Percentiles rank a stretch among this genome's conserved stretches.
Conservation (phyloP, 495 filamentous ascomycete genomes). For the Penicillium subrubescens region DNA sequence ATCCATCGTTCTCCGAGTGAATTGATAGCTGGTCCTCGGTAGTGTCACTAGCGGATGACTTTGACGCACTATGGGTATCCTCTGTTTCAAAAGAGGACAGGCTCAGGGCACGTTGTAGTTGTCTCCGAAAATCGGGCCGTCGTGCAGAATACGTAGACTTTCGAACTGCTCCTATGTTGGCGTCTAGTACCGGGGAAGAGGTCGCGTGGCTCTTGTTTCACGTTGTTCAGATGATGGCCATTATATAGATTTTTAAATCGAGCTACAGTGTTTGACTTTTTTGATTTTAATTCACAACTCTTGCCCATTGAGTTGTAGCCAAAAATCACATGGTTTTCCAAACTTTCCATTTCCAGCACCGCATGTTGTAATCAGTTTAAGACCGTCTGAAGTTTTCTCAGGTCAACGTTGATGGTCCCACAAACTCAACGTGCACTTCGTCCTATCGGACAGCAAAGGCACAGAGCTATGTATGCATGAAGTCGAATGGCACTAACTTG, state of each 20-base stretch:
- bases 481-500: too few species aligned
- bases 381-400: too few species aligned
- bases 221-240: not conserved
- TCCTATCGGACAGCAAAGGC: too few species aligned
- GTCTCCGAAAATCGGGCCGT: slow-evolving; percentile 2
- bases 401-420: too few species aligned
- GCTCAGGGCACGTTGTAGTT: not conserved
- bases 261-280: not conserved
- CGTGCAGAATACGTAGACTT: not conserved
- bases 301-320: too few species aligned
- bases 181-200: slow-evolving; percentile 1
- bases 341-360: too few species aligned
- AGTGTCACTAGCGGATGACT: not conserved
- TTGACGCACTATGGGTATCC: not conserved
- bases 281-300: not conserved
- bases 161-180: slow-evolving; percentile 2
- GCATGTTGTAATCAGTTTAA: too few species aligned
- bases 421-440: too few species aligned
- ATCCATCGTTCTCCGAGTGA: too few species aligned
- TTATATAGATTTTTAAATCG: slow-evolving; percentile 5
- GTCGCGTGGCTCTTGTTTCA: not conserved
- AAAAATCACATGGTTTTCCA: too few species aligned
- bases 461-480: too few species aligned
- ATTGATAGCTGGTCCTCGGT: too few species aligned
- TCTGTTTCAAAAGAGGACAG: slow-evolving; percentile 1